Base-by-base conservation (phyloP, 2,329 filamentous ascomycete genomes). In the Samsoniella hepiali region DNA sequence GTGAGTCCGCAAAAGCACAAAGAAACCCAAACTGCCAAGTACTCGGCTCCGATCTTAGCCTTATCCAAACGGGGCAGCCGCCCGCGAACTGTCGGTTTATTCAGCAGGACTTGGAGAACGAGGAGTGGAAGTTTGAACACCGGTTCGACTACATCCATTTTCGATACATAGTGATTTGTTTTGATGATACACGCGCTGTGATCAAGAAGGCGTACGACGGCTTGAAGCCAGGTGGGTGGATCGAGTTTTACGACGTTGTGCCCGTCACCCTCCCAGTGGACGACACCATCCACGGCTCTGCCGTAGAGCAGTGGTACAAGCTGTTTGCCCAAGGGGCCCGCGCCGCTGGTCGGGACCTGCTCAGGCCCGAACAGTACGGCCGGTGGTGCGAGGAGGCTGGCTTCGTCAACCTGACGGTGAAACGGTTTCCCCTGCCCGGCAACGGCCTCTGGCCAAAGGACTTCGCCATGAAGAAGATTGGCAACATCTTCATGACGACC, bases 41-140 rank as follows among this genome's bases (percentile, higher is more conserved):
- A 13, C 22, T 57, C 13, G 54, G 54, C 54, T 45, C 54, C 15
- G 54, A 45, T 45, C 54, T 57, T 7, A 57, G 54, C 40, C 54
- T 57, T 15, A 57, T 57, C 40, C 54, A 57, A 15, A 13, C 27
- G 22, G 13, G 22, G 54, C 38, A n/a, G 13, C 5, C 3, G 54
- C 9, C 15, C 3, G 29, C 29, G 27, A 57, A 57, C 29, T 45
- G 38, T 15, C 13, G 17, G 8, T 57, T 57, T 13, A 13, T 45
- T 22, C 54, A 57, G 29, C 54, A 22, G 4, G 54, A 57, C 40
- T 2, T 57, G 11, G 54, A 57, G 15, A 32, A 45, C 3, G 54
- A 57, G 27, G 40, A 32, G 15, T 57, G 54, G 54, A 5, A 34
- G 2, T 57, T 57, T 9, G 40, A 10, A 1, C 40, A 45, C 1